phyloP scores from a whole-genome alignment of 805 yeast genomes.

The Ogataea naganishii region DNA sequence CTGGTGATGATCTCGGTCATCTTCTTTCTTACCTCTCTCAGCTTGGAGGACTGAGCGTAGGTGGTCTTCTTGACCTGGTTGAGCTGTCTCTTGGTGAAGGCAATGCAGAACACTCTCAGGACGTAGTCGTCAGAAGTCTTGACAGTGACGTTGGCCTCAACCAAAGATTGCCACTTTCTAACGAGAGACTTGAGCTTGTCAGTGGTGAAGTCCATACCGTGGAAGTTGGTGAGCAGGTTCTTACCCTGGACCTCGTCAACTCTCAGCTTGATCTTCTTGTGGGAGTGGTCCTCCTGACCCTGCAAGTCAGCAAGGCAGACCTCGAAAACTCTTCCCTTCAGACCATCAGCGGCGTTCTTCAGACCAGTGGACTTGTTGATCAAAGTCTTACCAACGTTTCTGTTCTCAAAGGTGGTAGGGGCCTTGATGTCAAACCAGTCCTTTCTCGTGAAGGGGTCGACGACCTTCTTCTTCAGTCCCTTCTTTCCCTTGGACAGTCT shows the following conservation, averaged over 20 bases:
- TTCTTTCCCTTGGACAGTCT: conserved; percentile 87
- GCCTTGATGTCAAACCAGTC: conserved; percentile 99
- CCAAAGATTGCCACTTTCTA: conserved; percentile 98
- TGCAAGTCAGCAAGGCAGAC: conserved; percentile 95
- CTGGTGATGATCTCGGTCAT: conserved; percentile 93
- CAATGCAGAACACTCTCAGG: conserved; percentile 93
- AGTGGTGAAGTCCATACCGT: conserved; percentile 96
- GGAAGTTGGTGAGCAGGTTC: conserved; percentile 98
- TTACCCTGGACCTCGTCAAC: conserved; percentile 99
- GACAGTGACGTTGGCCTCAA: conserved; percentile 96
- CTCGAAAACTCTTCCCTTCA: conserved; percentile 96
- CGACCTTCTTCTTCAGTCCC: conserved; percentile 98
- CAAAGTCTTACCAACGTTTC: conserved; percentile 97
- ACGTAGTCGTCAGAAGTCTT: conserved; percentile 97
- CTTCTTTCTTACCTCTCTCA: conserved; percentile 95
- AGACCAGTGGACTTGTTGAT: conserved; percentile 98
- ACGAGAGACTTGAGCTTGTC: conserved; percentile 97
- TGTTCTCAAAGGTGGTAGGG: conserved; percentile 96
- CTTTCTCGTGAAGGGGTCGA: conserved; percentile 98
- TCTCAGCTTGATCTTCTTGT: conserved; percentile 95
- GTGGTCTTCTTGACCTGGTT: conserved; percentile 97
- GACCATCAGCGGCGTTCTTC: conserved; percentile 95
- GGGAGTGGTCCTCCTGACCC: conserved; percentile 97
- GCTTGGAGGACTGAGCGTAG: conserved; percentile 95
- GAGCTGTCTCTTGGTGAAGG: conserved; percentile 96